Conservation (phyloP, 345 rosid genomes). For the Euclidium syriacum region DNA sequence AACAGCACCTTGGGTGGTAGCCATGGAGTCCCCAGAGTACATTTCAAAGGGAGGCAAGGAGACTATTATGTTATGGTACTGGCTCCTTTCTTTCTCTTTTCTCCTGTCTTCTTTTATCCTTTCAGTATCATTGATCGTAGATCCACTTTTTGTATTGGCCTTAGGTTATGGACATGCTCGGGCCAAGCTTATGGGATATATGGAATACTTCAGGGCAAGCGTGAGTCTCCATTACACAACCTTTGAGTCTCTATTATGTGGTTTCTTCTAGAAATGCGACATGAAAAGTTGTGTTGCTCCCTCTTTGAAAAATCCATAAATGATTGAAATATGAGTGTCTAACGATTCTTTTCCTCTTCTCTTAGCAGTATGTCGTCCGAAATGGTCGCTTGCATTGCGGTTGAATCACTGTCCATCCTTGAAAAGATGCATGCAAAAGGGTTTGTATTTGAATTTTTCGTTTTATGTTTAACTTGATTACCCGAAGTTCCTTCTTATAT, state of each 20-base stretch:
- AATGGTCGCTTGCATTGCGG: conserved; percentile 97
- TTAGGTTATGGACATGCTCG: conserved; percentile 98
- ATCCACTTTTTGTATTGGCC: not conserved
- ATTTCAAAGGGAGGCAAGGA: conserved; percentile 92
- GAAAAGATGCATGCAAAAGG: conserved; percentile 93
- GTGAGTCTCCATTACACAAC: conserved; percentile 49
- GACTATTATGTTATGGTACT: conserved; percentile 95
- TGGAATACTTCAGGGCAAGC: conserved; percentile 93
- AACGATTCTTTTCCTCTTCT: conserved; percentile 3
- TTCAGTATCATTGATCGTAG: conserved; percentile 15
- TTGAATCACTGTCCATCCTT: conserved; percentile 85
- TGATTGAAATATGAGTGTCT: not conserved
- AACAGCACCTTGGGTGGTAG: conserved; percentile 90
- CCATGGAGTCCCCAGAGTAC: conserved; percentile 93
- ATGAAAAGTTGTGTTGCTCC: not conserved
- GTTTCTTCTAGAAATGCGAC: not conserved
- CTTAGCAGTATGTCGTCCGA: conserved; percentile 78
- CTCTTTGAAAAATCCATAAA: not conserved
- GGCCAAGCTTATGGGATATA: conserved; percentile 98
- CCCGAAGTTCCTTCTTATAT: not conserved
- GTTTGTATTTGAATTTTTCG: conserved; percentile 37
- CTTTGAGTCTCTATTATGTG: not conserved
- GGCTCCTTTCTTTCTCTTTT: not conserved
- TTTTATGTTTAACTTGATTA: not conserved
- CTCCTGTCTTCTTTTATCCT: conserved; percentile 5